Conservation (phyloP, 495 filamentous ascomycete species). For the Aspergillus wentii region DNA sequence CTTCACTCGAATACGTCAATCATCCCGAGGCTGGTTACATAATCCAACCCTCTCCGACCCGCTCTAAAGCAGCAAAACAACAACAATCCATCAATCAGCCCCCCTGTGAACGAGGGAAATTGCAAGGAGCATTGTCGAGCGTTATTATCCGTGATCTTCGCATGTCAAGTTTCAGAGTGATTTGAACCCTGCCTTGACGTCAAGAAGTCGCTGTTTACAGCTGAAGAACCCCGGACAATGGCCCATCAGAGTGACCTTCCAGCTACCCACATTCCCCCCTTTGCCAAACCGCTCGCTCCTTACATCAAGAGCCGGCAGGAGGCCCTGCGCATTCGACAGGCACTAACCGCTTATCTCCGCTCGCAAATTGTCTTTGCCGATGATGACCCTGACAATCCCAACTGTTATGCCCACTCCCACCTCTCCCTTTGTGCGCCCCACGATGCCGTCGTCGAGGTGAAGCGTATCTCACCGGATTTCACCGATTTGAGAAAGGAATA, state of each 20-base stretch:
- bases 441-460: constrained; percentile 30
- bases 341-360: constrained; percentile 36
- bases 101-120: not conserved
- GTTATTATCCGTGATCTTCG: no score
- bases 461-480: constrained; percentile 32
- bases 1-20: no score
- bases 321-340: constrained; percentile 41
- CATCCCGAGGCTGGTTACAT: no score
- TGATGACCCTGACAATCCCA: constrained; percentile 19
- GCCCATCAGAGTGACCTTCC: constrained; percentile 2
- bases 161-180: not conserved
- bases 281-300: constrained; percentile 36
- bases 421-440: constrained; percentile 32
- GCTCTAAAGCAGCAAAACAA: no score
- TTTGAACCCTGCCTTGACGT: not conserved
- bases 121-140: not conserved
- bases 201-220: not conserved
- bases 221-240: constrained; percentile 5
- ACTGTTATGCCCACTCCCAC: constrained; percentile 24
- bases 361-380: constrained; percentile 34
- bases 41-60: no score
- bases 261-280: constrained; percentile 34
- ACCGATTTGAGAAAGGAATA: constrained; percentile 46
- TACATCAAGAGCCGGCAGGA: constrained; percentile 43
- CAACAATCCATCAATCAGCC: not conserved